phyloP scores from a whole-genome alignment of 31 red algal genomes.

The Pterothamnion heteromorphum region DNA sequence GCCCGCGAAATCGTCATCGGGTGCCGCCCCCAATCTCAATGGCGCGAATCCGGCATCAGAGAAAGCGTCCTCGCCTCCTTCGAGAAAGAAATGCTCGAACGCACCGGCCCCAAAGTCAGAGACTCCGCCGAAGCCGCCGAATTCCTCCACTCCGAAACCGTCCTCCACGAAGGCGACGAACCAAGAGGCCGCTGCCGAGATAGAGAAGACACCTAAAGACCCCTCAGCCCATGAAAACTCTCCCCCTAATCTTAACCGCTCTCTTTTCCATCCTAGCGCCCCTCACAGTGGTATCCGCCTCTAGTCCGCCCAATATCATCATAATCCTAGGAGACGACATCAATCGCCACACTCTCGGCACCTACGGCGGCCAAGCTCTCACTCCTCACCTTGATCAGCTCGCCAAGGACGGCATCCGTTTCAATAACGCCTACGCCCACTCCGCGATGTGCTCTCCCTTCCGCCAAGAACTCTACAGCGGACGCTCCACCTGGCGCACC shows the following conservation, averaged over 20 bases:
- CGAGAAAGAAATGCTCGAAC: conserved; percentile 12
- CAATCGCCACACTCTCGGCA: background rate
- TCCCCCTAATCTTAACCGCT: too few species aligned
- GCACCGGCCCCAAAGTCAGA: background rate
- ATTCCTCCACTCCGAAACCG: background rate
- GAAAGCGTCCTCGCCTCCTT: background rate
- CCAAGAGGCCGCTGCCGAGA: background rate
- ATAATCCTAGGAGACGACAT: background rate
- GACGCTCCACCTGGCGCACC: background rate
- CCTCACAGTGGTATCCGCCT: too few species aligned
- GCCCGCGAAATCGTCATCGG: background rate
- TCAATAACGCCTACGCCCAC: background rate
- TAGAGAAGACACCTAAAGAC: background rate
- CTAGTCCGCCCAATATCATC: too few species aligned
- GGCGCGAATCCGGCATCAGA: background rate
- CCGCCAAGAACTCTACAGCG: background rate
- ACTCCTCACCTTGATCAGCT: background rate
- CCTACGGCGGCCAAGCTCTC: background rate
- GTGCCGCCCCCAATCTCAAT: background rate
- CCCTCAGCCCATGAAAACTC: too few species aligned
- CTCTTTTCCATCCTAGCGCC: too few species aligned
- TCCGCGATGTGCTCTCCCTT: background rate
- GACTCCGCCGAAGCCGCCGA: conserved; percentile 22
- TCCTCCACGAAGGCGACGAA: conserved; percentile 15
- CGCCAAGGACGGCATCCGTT: background rate